Percentiles rank a stretch among this genome's conserved stretches.
These are phyloP conservation scores for Henningerozyma blattae DNA, from an alignment of 805 yeast genomes.

Conservation along the genomic window DNA sequence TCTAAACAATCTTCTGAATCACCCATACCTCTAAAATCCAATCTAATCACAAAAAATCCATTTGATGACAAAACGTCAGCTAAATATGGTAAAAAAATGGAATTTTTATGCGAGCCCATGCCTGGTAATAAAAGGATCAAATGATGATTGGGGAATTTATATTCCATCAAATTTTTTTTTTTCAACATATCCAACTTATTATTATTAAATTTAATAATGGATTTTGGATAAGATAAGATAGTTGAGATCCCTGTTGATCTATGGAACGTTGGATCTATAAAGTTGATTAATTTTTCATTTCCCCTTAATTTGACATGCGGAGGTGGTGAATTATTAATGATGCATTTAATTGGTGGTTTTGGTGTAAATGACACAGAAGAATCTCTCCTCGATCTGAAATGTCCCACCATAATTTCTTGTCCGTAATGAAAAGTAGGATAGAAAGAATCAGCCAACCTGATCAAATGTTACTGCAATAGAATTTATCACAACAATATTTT, in stretches of 20 bases:
- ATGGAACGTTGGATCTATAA: constrained; percentile 14
- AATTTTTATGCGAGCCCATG: constrained; percentile 71
- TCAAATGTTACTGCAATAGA: background rate
- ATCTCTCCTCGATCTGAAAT: constrained; percentile 2
- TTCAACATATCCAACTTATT: constrained; percentile 8
- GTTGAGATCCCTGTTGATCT: constrained; percentile 25
- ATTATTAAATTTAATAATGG: constrained; percentile 11
- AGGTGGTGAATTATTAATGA: constrained; percentile 3
- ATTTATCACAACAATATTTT: background rate
- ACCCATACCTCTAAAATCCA: constrained; percentile 84
- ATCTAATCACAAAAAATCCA: constrained; percentile 58
- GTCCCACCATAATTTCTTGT: background rate
- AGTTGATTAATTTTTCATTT: constrained; percentile 11
- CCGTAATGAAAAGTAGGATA: background rate
- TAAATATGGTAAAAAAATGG: constrained; percentile 55
- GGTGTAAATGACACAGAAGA: too few species aligned
- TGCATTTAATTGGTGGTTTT: too few species aligned
- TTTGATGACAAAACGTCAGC: constrained; percentile 49
- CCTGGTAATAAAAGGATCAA: constrained; percentile 70
- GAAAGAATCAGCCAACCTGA: background rate
- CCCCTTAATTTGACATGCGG: constrained; percentile 5
- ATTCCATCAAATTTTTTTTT: constrained; percentile 7
- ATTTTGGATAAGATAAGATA: constrained; percentile 25
- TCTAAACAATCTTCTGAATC: constrained; percentile 40
- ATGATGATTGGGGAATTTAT: constrained; percentile 20